phyloP scores from a whole-genome alignment of 2,329 filamentous ascomycete species.

The Colletotrichum zoysiae region DNA sequence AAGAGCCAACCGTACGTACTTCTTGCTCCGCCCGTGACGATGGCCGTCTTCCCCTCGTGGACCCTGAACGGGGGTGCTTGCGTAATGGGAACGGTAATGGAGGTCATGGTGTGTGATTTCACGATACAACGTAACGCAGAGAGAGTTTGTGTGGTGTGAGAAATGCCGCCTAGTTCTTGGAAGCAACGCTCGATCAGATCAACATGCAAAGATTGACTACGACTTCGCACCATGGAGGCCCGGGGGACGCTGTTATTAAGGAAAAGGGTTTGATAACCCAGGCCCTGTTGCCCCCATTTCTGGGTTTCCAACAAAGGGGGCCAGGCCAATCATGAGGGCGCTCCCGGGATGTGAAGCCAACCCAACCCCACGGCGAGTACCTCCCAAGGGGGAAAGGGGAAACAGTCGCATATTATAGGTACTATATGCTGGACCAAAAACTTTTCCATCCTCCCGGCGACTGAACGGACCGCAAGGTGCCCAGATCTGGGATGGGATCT shows the following conservation, averaged over 20 bases:
- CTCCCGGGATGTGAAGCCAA: not conserved
- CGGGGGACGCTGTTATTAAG: conserved; percentile 31
- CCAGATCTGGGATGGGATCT: too few species aligned
- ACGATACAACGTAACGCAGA: not conserved
- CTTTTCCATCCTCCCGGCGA: too few species aligned
- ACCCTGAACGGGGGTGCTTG: conserved; percentile 43
- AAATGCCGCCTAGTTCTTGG: not conserved
- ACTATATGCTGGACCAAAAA: not conserved
- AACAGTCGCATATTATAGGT: not conserved
- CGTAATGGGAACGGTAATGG: conserved; percentile 33
- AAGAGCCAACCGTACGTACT: conserved; percentile 52
- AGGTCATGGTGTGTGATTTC: not conserved
- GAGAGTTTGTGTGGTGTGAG: not conserved
- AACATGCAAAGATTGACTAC: not conserved
- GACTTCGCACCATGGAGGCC: not conserved
- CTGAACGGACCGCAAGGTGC: too few species aligned
- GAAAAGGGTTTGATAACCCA: conserved; percentile 1
- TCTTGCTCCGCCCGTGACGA: conserved; percentile 65
- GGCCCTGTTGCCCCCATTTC: not conserved
- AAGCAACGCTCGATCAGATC: not conserved
- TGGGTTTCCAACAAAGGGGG: not conserved
- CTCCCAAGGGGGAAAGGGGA: not conserved
- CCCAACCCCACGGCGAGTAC: conserved; percentile 5
- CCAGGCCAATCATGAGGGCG: conserved; percentile 8
- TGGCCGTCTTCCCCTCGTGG: conserved; percentile 61